Evolutionary conservation across 768 basidiomycete genomes (phyloP), one percentile per base, ranked within the genome.

Genomic region (Amanita subjunquillea): DNA sequence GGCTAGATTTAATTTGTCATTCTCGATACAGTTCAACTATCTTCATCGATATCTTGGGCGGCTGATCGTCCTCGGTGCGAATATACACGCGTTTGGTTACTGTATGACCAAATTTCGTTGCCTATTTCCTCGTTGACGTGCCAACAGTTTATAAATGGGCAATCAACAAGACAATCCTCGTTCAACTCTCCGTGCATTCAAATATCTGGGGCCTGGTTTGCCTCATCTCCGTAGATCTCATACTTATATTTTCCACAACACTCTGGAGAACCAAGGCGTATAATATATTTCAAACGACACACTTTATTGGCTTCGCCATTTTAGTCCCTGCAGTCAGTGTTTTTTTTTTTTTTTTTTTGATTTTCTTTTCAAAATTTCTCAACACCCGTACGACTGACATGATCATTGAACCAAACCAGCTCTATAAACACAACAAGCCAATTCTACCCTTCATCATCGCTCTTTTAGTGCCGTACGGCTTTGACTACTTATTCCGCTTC

Each of bases 31-130:
- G 83, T 69, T 89, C 51, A 88, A 88, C 65, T 87, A 74, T 64
- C 64, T 90, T 10, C 88, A 91, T 65, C 80, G 88, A 23, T 83
- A 81, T 62, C 66, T 75, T 5, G 88, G 85, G 12, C 68, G 74
- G 22, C 62, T 83, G 47, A 63, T 84, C 29, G 73, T 85, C 22
- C 57, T 86, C 25, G 76, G 75, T 22, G 72, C 72, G 3, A 79
- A 85, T 53, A 62, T 85, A 23, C 85, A 87, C 60, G 67, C 73
- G 1, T 50, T 84, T 12, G 75, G 77, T 20, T 82, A 73, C 56
- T 67, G 85, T 80, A 61, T 53, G 76, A 7, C 34, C 20, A 17
- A 4, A 39, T 32, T 30, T 30, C n/a, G 17, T 50, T 15, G 6
- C 22, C 53, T 23, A 12, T 13, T 27, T 6, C 27, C 51, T 17